phyloP scores from a whole-genome alignment of 129 eudicot species.

The Ambrosia artemisiifolia region DNA sequence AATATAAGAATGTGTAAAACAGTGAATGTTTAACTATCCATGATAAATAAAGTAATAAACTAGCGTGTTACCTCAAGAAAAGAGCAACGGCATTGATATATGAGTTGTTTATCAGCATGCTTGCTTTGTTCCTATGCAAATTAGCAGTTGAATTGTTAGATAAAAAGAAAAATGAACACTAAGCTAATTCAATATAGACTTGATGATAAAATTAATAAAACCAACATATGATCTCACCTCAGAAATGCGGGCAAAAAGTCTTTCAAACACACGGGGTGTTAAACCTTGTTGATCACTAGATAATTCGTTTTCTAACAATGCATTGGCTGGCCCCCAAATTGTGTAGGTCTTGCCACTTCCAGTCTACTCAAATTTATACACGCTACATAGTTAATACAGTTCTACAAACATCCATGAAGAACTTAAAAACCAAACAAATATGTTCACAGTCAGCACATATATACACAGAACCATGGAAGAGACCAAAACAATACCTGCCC shows the following conservation, averaged over 20 bases:
- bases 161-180: neutral
- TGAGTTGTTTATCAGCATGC: slow-evolving; percentile 69
- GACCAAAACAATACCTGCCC: slow-evolving; percentile 70
- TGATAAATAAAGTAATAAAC: neutral
- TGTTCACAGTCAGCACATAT: neutral
- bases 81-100: slow-evolving; percentile 94
- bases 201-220: neutral
- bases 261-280: slow-evolving; percentile 87
- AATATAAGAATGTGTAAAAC: slow-evolving; percentile 11
- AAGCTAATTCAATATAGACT: slow-evolving; percentile 3
- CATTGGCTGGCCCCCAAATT: slow-evolving; percentile 91
- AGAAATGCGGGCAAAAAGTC: slow-evolving; percentile 66
- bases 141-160: slow-evolving; percentile 10
- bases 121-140: slow-evolving; percentile 68
- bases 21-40: neutral
- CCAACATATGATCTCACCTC: slow-evolving; percentile 48
- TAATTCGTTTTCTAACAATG: slow-evolving; percentile 56
- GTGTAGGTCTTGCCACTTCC: slow-evolving; percentile 98
- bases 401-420: slow-evolving; percentile 2
- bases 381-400: neutral
- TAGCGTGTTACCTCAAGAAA: slow-evolving; percentile 75
- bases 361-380: slow-evolving; percentile 60
- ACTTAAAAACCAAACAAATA: neutral
- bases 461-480: neutral
- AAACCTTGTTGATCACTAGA: slow-evolving; percentile 77